A percentile compares a stretch with the other conserved stretches of the same genome.
Evolutionary conservation across 352 stramenopile genomes (phyloP).

Genomic region (Plasmopara viticola): DNA sequence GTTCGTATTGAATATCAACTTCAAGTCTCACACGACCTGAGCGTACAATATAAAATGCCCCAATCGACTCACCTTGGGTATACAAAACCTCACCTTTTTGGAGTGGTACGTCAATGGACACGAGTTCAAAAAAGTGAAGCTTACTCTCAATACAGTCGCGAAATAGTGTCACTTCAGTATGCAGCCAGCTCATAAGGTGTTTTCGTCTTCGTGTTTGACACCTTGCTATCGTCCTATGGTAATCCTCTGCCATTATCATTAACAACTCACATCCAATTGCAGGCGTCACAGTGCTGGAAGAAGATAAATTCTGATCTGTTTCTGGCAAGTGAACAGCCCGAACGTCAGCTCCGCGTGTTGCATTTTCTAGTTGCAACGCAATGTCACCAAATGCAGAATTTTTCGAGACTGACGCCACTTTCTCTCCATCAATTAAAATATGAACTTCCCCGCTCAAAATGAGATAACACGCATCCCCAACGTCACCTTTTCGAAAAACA

Average conservation of each 20-base stretch:
- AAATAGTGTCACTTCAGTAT: slow-evolving; percentile 60
- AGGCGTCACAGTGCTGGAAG: slow-evolving; percentile 1
- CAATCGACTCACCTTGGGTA: slow-evolving; percentile 50
- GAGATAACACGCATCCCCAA: slow-evolving; percentile 63
- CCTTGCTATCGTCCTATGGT: slow-evolving; percentile 60
- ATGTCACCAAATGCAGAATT: slow-evolving; percentile 68
- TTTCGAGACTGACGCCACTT: slow-evolving; percentile 45
- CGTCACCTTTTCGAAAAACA: slow-evolving; percentile 58
- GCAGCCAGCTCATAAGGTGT: slow-evolving; percentile 59
- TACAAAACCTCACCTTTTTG: slow-evolving; percentile 56
- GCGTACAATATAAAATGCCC: slow-evolving; percentile 63
- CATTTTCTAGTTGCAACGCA: slow-evolving; percentile 62
- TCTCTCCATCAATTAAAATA: slow-evolving; percentile 58
- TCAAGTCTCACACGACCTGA: slow-evolving; percentile 49
- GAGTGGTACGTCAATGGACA: slow-evolving; percentile 61
- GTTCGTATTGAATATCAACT: slow-evolving; percentile 65
- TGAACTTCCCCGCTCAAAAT: slow-evolving; percentile 55
- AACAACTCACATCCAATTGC: slow-evolving; percentile 46
- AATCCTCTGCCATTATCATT: slow-evolving; percentile 65
- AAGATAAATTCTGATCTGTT: slow-evolving; percentile 1
- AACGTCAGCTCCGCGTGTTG: slow-evolving; percentile 60
- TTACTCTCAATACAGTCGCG: slow-evolving; percentile 72
- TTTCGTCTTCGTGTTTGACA: slow-evolving; percentile 61
- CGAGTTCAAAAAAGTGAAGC: slow-evolving; percentile 70
- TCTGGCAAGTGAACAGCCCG: slow-evolving; percentile 24